phyloP scores from a whole-genome alignment of 306 rosid genomes.

The Quillaja saponaria region DNA sequence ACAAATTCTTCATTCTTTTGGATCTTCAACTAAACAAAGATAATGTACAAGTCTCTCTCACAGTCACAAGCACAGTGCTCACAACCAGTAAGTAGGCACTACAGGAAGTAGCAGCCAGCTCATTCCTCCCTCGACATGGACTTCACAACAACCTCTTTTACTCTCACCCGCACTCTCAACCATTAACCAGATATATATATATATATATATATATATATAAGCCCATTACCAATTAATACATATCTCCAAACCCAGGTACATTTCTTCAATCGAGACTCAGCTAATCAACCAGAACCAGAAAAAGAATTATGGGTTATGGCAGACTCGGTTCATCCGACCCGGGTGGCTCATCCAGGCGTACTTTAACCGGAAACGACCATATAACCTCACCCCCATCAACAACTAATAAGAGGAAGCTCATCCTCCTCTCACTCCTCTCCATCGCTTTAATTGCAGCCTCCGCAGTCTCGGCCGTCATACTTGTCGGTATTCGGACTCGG shows the following conservation, averaged over 20 bases:
- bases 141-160: constrained; percentile 59
- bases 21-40: too few relatives aligned
- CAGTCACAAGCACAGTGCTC: background rate
- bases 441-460: constrained; percentile 52
- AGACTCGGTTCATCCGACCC: constrained; percentile 39
- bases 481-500: constrained; percentile 23
- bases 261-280: background rate
- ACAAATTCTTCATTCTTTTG: background rate
- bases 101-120: constrained; percentile 77
- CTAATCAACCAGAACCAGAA: background rate
- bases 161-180: constrained; percentile 20
- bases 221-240: background rate
- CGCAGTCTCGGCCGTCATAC: constrained; percentile 51
- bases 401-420: constrained; percentile 30
- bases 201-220: constrained; percentile 29
- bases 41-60: background rate
- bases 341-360: constrained; percentile 27
- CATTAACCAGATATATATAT: background rate
- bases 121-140: constrained; percentile 45
- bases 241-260: background rate
- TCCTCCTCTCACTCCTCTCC: constrained; percentile 48
- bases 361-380: background rate
- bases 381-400: background rate
- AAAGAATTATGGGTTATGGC: constrained; percentile 57
- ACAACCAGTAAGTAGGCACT: constrained; percentile 33